Evolutionary conservation across 2,329 filamentous ascomycete genomes (phyloP).

Genomic region (Orbilia ellipsospora): DNA sequence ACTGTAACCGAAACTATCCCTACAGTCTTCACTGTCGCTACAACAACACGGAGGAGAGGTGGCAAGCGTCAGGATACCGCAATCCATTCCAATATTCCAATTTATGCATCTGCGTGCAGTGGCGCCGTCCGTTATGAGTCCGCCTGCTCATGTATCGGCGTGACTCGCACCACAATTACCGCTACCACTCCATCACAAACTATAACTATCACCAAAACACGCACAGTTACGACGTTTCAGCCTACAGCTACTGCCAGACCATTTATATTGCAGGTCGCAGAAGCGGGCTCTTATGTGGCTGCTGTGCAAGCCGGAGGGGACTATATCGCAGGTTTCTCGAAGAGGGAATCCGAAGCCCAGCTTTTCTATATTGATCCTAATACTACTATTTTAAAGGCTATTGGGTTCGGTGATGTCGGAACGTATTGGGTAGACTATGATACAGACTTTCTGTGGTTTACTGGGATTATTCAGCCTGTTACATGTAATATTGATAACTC

Average conservation of each 20-base stretch:
- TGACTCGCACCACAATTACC: too few relatives aligned
- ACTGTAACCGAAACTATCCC: too few relatives aligned
- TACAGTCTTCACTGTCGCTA: too few relatives aligned
- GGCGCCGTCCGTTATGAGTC: too few relatives aligned
- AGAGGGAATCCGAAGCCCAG: not conserved
- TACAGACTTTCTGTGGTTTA: not conserved
- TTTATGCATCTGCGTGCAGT: too few relatives aligned
- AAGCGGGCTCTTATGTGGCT: not conserved
- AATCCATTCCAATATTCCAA: too few relatives aligned
- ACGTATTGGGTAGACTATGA: not conserved
- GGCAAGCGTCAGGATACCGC: too few relatives aligned
- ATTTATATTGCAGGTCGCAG: not conserved
- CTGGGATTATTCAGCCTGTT: not conserved
- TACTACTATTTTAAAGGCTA: not conserved
- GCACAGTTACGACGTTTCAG: not conserved
- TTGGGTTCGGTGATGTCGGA: not conserved
- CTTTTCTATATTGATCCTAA: slow-evolving; percentile 3
- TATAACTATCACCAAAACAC: not conserved
- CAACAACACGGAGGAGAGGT: too few relatives aligned
- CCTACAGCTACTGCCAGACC: not conserved
- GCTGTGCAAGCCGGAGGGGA: not conserved
- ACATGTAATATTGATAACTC: not conserved
- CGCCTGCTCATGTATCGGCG: too few relatives aligned
- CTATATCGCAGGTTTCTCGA: not conserved
- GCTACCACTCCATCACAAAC: too few relatives aligned